Evolutionary conservation across 345 rosid genomes (phyloP), one percentile per base, ranked within the genome.

Genomic region (Euclidium syriacum): DNA sequence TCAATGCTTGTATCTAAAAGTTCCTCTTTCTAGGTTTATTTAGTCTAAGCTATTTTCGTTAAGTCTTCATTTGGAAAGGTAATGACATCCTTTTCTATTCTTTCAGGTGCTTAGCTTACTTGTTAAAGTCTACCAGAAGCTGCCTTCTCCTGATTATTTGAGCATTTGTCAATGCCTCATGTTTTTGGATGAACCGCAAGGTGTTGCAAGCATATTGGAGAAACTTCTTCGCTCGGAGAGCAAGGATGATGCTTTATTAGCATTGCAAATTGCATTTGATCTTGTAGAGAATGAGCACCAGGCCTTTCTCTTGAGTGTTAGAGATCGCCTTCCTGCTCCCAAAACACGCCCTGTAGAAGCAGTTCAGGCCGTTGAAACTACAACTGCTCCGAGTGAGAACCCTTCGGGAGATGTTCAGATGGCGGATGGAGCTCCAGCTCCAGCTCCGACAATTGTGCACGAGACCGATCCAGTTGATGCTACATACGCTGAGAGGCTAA

Each of bases 251-350:
- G 84, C 86, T 63, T 77, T 95, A 70, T 69, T 86, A 65, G 94
- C 99, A 62, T 83, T 84, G 68, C 99, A 95, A 78, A 77, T 95
- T 62, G 91, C 96, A 16, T 95, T 95, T 74, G 98, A 95, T 74
- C 98, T 95, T 62, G 89, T 88, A 32, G 98, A 95, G 86, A 95
- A 90, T 48, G 99, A 95, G 80, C 95, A 85, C 75, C 98, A 91
- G 72, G 97, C 98, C 66, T 90, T 95, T 83, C 95, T 95, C 55
- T 64, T 95, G 66, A 91, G 86, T 74, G 95, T 95, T 38, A 82
- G 91, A 76, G 85, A 83, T 74, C 88, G 78, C 46, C 92, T 95
- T 62, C 78, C 96, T 30, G 72, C 68, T 43, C 91, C 91, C 14
- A 95, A 82, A 69, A 35, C 84, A 55, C 81, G 64, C 34, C 68